These are phyloP conservation scores for Centrapalus pauciflorus DNA, from an alignment of 129 eudicot genomes.

Conservation along the genomic window DNA sequence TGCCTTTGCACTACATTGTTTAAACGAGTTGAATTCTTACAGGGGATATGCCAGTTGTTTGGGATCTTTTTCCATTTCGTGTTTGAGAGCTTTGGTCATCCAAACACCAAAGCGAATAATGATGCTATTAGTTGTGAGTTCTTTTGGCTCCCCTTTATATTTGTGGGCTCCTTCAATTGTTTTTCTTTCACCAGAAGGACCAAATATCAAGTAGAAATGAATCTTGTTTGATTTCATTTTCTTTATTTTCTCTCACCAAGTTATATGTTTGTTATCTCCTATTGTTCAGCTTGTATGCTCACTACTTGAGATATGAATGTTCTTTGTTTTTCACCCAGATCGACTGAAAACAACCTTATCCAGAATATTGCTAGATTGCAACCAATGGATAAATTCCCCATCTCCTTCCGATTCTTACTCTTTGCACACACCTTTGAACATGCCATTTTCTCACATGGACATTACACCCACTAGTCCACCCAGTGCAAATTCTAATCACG, in stretches of 20 bases:
- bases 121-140: slow-evolving; percentile 62
- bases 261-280: too few species aligned
- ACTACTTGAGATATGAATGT: slow-evolving; percentile 1
- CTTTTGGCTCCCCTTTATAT: neutral
- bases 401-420: slow-evolving; percentile 41
- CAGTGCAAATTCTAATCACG: slow-evolving; percentile 29
- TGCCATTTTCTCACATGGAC: slow-evolving; percentile 60
- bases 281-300: neutral
- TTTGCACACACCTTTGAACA: slow-evolving; percentile 42
- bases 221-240: too few species aligned
- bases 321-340: slow-evolving; percentile 42
- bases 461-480: slow-evolving; percentile 73
- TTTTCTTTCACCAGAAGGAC: too few species aligned
- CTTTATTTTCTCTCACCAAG: neutral
- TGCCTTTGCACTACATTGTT: slow-evolving; percentile 5
- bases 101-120: slow-evolving; percentile 36
- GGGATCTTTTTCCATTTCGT: slow-evolving; percentile 75
- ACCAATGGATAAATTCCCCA: slow-evolving; percentile 66
- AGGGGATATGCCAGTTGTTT: slow-evolving; percentile 90
- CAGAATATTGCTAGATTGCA: slow-evolving; percentile 79
- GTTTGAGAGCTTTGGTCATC: slow-evolving; percentile 77
- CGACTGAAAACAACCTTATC: slow-evolving; percentile 72
- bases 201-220: too few species aligned
- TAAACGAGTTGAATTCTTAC: slow-evolving; percentile 19
- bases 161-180: neutral